These are phyloP conservation scores for Vanilla planifolia DNA, from an alignment of 106 monocot genomes.

Conservation along the genomic window DNA sequence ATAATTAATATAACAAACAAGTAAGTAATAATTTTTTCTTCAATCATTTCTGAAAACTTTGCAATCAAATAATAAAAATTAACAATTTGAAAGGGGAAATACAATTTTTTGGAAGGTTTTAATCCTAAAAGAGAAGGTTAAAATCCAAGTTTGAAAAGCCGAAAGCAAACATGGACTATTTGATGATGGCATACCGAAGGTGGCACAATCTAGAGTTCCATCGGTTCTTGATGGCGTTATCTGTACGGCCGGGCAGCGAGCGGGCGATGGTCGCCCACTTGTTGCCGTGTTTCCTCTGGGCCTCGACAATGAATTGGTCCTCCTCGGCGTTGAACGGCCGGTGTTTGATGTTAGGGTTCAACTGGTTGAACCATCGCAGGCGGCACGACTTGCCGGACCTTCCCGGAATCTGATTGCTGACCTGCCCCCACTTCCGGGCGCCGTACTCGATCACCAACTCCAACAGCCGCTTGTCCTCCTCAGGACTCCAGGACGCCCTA, in stretches of 20 bases:
- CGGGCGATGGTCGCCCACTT: constrained; percentile 70
- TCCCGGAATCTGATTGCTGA: constrained; percentile 52
- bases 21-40: too few relatives aligned
- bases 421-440: constrained; percentile 53
- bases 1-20: too few relatives aligned
- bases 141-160: too few relatives aligned
- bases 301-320: constrained; percentile 47
- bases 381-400: constrained; percentile 59
- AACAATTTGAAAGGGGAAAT: too few relatives aligned
- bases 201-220: too few relatives aligned
- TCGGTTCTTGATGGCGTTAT: constrained; percentile 74
- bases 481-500: constrained; percentile 66
- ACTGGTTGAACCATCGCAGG: constrained; percentile 63
- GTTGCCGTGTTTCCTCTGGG: constrained; percentile 47
- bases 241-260: constrained; percentile 46
- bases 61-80: too few relatives aligned
- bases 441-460: constrained; percentile 39
- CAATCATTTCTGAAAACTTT: too few relatives aligned
- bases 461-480: constrained; percentile 48
- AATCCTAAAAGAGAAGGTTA: too few relatives aligned
- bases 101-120: too few relatives aligned
- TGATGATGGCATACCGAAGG: too few relatives aligned
- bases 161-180: too few relatives aligned
- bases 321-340: constrained; percentile 52
- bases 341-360: constrained; percentile 56